Base-by-base conservation (phyloP, 805 yeast species). In the Maudiozyma turicensis region DNA sequence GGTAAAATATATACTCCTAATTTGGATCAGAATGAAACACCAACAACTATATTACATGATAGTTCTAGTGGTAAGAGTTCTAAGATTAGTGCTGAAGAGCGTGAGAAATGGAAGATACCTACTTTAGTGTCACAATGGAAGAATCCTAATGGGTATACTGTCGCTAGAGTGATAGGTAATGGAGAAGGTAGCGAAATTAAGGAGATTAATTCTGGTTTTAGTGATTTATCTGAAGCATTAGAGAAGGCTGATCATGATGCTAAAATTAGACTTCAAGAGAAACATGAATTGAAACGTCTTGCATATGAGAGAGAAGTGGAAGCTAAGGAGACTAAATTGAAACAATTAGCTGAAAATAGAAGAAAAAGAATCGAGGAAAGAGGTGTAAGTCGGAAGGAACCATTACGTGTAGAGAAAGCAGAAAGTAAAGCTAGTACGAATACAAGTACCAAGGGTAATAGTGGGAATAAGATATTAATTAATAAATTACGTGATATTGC, bases 111-210 rank as follows among this genome's bases (percentile, higher is more conserved):
- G 96, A 74, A 76, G 44, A 88, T 93, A 32, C 98, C 98, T 0
- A 82, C 95, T 0, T 87, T 95, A 1, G 78, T 91, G 0, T 91
- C 98, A 1, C 88, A 87, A 64, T 93, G 98, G 97, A 90, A 89
- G 65, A 93, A 93, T 64, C 86, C 90, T 14, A 84, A 86, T 56
- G 97, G 98, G 1, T 87, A 81, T 61, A 81, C 95, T 0, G 82
- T 90, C 43, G 80, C 84, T 58, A 72, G 97, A 51, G 70, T 86
- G 2, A 74, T 76, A 11, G 75, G 71, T 48, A 73, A 72, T 0
- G 67, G 72, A 2, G 66, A 64, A 32, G 65, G 59, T 9, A 66
- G 68, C 6, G 64, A 69, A 0, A 52, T 59, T 30, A 58, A 62
- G 35, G 66, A 71, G 20, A 74, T 82, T 46, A 74, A 78, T 50